Conservation (phyloP, 331 rosid species). For the Quercus tomentella region DNA sequence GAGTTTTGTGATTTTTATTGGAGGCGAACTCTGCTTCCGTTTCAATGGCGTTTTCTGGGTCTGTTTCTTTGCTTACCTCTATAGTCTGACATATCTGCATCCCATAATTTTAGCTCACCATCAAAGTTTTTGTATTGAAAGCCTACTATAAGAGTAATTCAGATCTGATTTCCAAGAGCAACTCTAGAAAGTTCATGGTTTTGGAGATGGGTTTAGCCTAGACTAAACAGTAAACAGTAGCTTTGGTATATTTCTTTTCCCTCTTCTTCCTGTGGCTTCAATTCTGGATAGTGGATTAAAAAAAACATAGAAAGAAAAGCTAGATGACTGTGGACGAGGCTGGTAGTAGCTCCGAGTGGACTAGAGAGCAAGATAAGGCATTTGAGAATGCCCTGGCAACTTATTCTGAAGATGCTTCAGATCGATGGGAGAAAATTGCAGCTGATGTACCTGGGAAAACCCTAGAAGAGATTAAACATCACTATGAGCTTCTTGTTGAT, state of each 20-base stretch:
- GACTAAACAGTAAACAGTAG: conserved; percentile 14
- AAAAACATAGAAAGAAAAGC: background rate
- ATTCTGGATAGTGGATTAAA: conserved; percentile 24
- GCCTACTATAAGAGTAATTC: conserved; percentile 15
- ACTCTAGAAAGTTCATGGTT: conserved; percentile 7
- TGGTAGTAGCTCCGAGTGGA: conserved; percentile 75
- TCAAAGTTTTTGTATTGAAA: conserved; percentile 13
- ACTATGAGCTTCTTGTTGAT: conserved; percentile 76
- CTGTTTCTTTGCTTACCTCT: conserved; percentile 15
- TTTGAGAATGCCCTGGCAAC: conserved; percentile 86
- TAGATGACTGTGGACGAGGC: conserved; percentile 69
- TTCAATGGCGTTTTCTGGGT: conserved; percentile 27
- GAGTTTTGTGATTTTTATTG: conserved; percentile 33
- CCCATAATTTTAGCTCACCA: conserved; percentile 28
- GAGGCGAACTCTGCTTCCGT: conserved; percentile 35
- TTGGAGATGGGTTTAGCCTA: conserved; percentile 34
- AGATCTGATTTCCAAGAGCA: conserved; percentile 35
- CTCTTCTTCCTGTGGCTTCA: conserved; percentile 27
- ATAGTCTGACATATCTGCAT: conserved; percentile 25
- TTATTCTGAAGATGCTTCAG: conserved; percentile 59
- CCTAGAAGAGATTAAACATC: conserved; percentile 68
- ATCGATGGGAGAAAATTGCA: conserved; percentile 89
- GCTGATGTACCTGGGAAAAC: conserved; percentile 82
- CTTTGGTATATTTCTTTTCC: conserved; percentile 19
- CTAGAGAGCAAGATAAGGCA: conserved; percentile 83